These are phyloP conservation scores for Phytophthora capsici DNA, from an alignment of 352 stramenopile genomes.

Conservation along the genomic window DNA sequence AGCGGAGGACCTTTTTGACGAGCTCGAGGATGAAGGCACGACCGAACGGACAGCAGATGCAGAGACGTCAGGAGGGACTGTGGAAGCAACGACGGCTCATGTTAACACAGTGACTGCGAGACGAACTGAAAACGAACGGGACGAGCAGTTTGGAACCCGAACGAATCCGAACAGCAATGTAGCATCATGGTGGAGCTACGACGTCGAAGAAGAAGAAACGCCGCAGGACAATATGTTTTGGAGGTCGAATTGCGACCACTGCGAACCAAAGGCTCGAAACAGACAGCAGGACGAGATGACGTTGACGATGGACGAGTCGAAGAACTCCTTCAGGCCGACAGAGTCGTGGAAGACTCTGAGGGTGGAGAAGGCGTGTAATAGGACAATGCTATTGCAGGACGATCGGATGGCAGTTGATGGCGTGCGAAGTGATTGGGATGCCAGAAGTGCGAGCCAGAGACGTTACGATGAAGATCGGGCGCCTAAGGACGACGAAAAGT, in stretches of 20 bases:
- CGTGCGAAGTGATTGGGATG: no score
- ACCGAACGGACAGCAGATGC: not conserved
- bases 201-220: not conserved
- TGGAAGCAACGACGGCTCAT: not conserved
- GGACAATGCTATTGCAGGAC: not conserved
- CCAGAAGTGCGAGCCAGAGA: no score
- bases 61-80: not conserved
- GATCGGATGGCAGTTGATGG: no score
- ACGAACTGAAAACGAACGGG: not conserved
- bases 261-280: no score
- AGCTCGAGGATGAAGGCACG: constrained; percentile 8
- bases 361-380: constrained; percentile 15
- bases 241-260: constrained; percentile 4
- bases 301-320: not conserved
- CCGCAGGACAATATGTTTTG: not conserved
- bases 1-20: not conserved
- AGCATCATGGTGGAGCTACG: not conserved
- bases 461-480: no score
- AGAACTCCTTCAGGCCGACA: no score
- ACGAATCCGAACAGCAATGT: no score
- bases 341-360: constrained; percentile 9
- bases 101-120: not conserved
- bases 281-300: not conserved
- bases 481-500: no score
- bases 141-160: not conserved